A percentile compares a stretch with the other conserved stretches of the same genome.
These are phyloP conservation scores for Cocos nucifera DNA, from an alignment of 176 grass and related monocot species.

Conservation along the genomic window DNA sequence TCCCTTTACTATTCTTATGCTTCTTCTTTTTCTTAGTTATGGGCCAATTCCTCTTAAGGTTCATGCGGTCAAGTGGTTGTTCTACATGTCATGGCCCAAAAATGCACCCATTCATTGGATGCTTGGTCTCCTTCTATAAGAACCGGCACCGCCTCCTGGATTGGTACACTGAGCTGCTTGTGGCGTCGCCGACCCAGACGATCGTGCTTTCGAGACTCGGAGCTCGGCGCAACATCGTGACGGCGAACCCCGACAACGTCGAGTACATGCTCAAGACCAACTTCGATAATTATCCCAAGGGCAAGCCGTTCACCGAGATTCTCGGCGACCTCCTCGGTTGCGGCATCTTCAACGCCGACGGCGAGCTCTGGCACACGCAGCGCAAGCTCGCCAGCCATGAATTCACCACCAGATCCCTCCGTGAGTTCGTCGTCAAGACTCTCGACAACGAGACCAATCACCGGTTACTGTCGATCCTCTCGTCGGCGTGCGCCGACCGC, in stretches of 20 bases:
- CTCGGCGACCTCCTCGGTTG: conserved; percentile 80
- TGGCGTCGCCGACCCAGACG: conserved; percentile 57
- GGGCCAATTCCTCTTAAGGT: too few species aligned
- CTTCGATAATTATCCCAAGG: conserved; percentile 88
- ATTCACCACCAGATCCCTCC: conserved; percentile 64
- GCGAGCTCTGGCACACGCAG: conserved; percentile 66
- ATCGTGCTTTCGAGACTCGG: conserved; percentile 59
- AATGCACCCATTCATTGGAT: conserved; percentile 56
- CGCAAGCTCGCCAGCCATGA: conserved; percentile 88
- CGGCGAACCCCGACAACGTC: conserved; percentile 68
- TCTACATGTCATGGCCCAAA: conserved; percentile 20
- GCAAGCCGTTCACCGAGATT: conserved; percentile 70
- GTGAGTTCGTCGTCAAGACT: conserved; percentile 42
- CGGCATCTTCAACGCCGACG: conserved; percentile 95
- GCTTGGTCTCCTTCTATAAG: conserved; percentile 55
- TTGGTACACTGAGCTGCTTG: conserved; percentile 80
- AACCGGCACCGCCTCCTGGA: conserved; percentile 54
- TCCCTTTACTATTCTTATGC: background rate
- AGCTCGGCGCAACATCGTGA: conserved; percentile 58
- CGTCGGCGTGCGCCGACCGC: conserved; percentile 10
- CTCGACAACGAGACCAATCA: conserved; percentile 43
- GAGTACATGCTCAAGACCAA: conserved; percentile 69
- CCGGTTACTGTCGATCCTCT: conserved; percentile 46
- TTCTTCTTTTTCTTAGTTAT: background rate
- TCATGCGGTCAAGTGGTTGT: too few species aligned